Percentiles rank a stretch among this genome's conserved stretches.
These are phyloP conservation scores for Kwoniella sp. DNA, from an alignment of 768 basidiomycete species.

Conservation along the genomic window DNA sequence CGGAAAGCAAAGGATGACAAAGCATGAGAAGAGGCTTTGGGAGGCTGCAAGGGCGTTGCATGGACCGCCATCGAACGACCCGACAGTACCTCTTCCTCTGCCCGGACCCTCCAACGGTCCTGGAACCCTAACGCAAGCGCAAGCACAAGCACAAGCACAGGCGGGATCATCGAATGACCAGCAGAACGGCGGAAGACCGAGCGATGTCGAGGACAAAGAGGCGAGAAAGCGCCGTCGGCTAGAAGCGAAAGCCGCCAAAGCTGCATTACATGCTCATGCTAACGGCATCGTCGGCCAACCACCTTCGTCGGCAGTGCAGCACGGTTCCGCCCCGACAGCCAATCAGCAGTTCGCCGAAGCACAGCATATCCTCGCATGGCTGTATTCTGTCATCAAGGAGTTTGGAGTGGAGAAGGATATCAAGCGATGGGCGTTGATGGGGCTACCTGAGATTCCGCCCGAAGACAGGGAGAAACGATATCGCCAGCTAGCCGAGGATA, in stretches of 20 bases:
- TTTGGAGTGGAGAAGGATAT: constrained; percentile 12
- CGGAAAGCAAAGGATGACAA: constrained; percentile 2
- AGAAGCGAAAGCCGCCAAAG: neutral
- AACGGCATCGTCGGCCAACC: too few relatives aligned
- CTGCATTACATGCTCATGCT: too few relatives aligned
- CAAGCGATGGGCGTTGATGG: constrained; percentile 33
- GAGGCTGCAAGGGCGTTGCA: neutral
- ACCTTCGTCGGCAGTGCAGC: too few relatives aligned
- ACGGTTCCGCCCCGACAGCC: neutral
- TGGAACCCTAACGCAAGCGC: constrained; percentile 2
- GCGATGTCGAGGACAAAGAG: constrained; percentile 2
- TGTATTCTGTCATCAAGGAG: constrained; percentile 31
- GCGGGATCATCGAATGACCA: neutral
- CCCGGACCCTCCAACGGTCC: constrained; percentile 3
- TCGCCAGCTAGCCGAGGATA: constrained; percentile 18
- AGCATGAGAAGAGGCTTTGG: constrained; percentile 6
- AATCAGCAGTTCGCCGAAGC: constrained; percentile 10
- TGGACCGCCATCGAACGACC: constrained; percentile 6
- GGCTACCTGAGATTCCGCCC: constrained; percentile 29
- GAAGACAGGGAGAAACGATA: constrained; percentile 22
- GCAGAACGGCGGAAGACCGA: neutral
- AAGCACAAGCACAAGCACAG: neutral
- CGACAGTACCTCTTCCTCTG: neutral
- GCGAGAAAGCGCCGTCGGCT: constrained; percentile 6
- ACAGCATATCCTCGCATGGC: constrained; percentile 33